Conservation (phyloP, 129 eudicot genomes). For the Gnaphalium uliginosum region DNA sequence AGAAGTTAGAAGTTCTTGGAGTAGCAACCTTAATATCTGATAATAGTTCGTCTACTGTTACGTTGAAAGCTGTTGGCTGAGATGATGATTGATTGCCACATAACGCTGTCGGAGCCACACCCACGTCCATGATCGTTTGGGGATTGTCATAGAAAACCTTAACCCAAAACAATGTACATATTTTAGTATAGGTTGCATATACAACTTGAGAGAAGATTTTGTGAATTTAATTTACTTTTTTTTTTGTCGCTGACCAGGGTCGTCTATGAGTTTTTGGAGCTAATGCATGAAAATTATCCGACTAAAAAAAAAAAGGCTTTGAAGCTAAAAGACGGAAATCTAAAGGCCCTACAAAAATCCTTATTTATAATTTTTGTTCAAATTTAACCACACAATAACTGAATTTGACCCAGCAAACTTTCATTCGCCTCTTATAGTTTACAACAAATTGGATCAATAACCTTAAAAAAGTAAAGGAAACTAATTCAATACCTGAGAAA, state of each 20-base stretch:
- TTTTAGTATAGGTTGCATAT: neutral
- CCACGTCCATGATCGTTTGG: conserved; percentile 38
- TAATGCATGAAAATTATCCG: neutral
- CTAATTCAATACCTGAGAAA: conserved; percentile 39
- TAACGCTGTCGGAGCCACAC: conserved; percentile 22
- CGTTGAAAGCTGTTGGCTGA: conserved; percentile 35
- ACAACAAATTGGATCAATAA: neutral
- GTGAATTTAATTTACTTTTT: too few relatives aligned
- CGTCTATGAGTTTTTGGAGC: too few relatives aligned
- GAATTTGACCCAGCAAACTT: neutral
- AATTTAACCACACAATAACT: neutral
- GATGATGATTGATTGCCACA: conserved; percentile 55
- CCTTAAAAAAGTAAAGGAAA: neutral
- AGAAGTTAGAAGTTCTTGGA: conserved; percentile 44
- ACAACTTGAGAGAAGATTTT: neutral
- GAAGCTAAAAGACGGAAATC: neutral
- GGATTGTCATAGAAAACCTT: conserved; percentile 58
- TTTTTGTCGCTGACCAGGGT: too few relatives aligned
- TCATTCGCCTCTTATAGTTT: neutral
- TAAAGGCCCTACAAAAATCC: too few relatives aligned
- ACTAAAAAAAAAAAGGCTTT: neutral
- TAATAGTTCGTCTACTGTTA: conserved; percentile 29
- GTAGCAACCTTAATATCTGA: conserved; percentile 48
- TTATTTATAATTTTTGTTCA: neutral
- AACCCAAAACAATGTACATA: neutral